phyloP scores from a whole-genome alignment of 225 moss, liverwort and hornwort genomes.

The Straminergon stramineum region DNA sequence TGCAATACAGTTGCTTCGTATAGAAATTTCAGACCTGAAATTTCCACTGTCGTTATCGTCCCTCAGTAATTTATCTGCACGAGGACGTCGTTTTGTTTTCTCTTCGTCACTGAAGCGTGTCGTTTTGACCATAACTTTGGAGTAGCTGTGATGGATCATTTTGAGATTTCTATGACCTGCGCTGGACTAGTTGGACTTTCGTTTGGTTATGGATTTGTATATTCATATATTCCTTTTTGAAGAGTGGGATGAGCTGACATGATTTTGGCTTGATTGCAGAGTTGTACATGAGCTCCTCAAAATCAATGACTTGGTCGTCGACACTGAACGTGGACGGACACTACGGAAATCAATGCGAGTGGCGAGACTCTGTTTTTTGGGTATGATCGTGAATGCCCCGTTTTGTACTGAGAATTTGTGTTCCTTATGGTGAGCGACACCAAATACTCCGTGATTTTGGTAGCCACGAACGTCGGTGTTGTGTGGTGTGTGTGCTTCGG shows the following conservation, averaged over 20 bases:
- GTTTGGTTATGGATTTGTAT: not conserved
- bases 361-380: not conserved
- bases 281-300: too few relatives aligned
- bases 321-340: constrained; percentile 83
- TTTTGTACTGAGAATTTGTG: not conserved
- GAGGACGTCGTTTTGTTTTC: not conserved
- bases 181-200: not conserved
- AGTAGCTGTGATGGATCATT: not conserved
- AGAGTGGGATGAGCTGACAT: not conserved
- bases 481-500: not conserved
- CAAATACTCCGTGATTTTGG: not conserved
- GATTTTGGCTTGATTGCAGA: constrained; percentile 28
- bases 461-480: not conserved
- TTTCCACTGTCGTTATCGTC: too few relatives aligned
- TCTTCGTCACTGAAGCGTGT: not conserved
- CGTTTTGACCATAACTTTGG: not conserved
- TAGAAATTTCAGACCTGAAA: too few relatives aligned
- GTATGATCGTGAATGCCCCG: not conserved
- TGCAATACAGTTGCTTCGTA: too few relatives aligned
- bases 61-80: not conserved
- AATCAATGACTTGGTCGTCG: too few relatives aligned
- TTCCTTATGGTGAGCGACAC: not conserved
- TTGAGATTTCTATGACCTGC: constrained; percentile 1
- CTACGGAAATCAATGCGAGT: constrained; percentile 69
- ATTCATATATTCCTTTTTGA: not conserved